phyloP scores from a whole-genome alignment of 2,329 filamentous ascomycete genomes.

The Catunica adiposa region DNA sequence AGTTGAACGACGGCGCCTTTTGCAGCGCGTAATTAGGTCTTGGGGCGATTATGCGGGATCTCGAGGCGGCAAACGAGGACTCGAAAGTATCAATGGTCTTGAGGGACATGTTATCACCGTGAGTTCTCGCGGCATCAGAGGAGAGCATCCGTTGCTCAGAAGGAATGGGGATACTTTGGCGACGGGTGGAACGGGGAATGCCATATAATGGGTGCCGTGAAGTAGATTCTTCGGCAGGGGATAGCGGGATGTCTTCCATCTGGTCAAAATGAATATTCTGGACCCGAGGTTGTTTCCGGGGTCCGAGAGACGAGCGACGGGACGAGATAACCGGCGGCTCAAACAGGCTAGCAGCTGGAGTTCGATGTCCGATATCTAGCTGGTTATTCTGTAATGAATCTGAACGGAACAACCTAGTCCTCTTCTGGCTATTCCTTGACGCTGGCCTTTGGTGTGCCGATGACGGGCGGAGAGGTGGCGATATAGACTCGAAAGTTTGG shows the following conservation, averaged over 20 bases:
- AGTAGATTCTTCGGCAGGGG: no score
- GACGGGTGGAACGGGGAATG: no score
- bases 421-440: no score
- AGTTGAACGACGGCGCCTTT: neutral
- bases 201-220: no score
- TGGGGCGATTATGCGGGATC: neutral
- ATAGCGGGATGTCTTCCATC: neutral
- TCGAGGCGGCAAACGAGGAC: neutral
- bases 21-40: neutral
- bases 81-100: neutral
- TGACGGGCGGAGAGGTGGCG: slow-evolving; percentile 3
- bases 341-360: no score
- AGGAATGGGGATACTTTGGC: no score
- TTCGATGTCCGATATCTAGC: no score
- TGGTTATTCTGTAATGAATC: neutral
- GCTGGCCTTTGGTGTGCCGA: neutral
- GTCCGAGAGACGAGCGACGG: neutral
- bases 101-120: no score
- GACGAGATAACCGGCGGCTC: neutral
- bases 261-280: neutral
- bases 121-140: no score
- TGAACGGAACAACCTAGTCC: neutral
- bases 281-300: neutral
- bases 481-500: slow-evolving; percentile 8
- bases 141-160: no score